phyloP scores from a whole-genome alignment of 345 rosid genomes.

The Dipteronia sinensis region DNA sequence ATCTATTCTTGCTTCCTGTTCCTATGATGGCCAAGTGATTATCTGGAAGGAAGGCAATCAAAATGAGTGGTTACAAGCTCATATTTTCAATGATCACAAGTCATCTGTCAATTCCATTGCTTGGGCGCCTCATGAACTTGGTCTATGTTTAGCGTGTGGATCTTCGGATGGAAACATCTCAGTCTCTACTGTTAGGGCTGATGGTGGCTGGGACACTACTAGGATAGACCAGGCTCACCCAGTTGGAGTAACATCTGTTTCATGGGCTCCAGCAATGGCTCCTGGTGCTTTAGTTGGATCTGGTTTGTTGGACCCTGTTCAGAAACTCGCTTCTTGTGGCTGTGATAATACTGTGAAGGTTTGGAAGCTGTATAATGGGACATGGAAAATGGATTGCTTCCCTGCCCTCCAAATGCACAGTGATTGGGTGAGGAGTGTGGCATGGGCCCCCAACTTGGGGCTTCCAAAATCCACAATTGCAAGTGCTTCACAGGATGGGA shows the following conservation, averaged over 20 bases:
- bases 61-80: conserved; percentile 19
- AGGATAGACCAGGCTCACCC: conserved; percentile 20
- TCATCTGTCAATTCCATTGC: conserved; percentile 21
- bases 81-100: conserved; percentile 19
- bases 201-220: conserved; percentile 19
- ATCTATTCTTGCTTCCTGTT: conserved; percentile 18
- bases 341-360: conserved; percentile 22
- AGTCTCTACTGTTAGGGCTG: conserved; percentile 13
- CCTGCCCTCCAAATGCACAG: conserved; percentile 18
- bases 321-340: conserved; percentile 13
- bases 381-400: conserved; percentile 20
- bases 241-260: conserved; percentile 19
- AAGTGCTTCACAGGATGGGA: conserved; percentile 22
- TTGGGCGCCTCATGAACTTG: conserved; percentile 23
- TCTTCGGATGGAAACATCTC: conserved; percentile 21
- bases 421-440: conserved; percentile 22
- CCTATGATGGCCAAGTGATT: conserved; percentile 19
- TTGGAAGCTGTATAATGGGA: conserved; percentile 13
- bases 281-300: conserved; percentile 21
- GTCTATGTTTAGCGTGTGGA: conserved; percentile 21
- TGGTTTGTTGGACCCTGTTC: conserved; percentile 18
- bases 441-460: conserved; percentile 25
- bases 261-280: conserved; percentile 23
- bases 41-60: conserved; percentile 22
- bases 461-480: conserved; percentile 23